Evolutionary conservation across 106 monocot species (phyloP).

Genomic region (Ottelia alismoides): DNA sequence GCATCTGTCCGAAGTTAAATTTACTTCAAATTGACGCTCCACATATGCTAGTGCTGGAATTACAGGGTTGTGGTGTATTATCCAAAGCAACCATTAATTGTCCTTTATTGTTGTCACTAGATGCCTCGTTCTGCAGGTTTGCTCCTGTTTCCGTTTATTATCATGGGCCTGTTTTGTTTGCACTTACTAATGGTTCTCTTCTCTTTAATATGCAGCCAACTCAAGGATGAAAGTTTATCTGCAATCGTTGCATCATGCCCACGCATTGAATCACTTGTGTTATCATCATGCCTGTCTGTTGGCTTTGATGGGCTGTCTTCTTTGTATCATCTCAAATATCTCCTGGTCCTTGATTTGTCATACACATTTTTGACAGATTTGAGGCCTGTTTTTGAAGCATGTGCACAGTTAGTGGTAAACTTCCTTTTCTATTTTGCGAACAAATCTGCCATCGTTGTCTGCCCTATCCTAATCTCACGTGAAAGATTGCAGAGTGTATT

Average conservation of each 20-base stretch:
- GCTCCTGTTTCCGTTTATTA: neutral
- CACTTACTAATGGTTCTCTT: slow-evolving; percentile 1
- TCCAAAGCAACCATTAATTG: slow-evolving; percentile 74
- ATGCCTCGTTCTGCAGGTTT: slow-evolving; percentile 81
- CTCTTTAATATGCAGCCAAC: slow-evolving; percentile 39
- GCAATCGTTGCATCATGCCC: slow-evolving; percentile 53
- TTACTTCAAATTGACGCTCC: slow-evolving; percentile 70
- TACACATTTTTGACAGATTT: slow-evolving; percentile 89
- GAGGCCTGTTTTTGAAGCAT: slow-evolving; percentile 85
- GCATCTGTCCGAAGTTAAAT: slow-evolving; percentile 85
- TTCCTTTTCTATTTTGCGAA: no score
- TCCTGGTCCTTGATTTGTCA: slow-evolving; percentile 81
- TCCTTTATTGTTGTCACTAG: slow-evolving; percentile 60
- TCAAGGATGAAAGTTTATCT: slow-evolving; percentile 71
- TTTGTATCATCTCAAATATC: slow-evolving; percentile 40
- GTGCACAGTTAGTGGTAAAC: slow-evolving; percentile 65
- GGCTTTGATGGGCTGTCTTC: slow-evolving; percentile 70
- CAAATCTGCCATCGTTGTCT: no score
- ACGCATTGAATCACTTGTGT: slow-evolving; percentile 46
- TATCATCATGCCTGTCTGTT: slow-evolving; percentile 72
- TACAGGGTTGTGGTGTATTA: slow-evolving; percentile 92
- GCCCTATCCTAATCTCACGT: no score
- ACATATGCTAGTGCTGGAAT: slow-evolving; percentile 66
- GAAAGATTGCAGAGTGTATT: no score
- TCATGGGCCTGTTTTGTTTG: neutral